A percentile compares a stretch with the other conserved stretches of the same genome.
phyloP scores from a whole-genome alignment of 176 grass and related monocot species.

The Luzula sylvatica region DNA sequence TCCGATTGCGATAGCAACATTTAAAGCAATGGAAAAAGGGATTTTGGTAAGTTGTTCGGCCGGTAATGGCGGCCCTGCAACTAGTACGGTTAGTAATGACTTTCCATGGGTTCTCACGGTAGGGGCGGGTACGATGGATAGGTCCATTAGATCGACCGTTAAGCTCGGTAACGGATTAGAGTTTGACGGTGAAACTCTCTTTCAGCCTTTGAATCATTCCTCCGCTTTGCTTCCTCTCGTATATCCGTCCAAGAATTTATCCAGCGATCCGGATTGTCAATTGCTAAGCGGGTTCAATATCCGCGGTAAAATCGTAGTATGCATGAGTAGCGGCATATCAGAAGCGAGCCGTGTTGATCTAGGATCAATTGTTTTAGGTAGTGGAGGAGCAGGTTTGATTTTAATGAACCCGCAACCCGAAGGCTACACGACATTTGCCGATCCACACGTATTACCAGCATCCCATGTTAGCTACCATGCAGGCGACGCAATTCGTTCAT shows the following conservation, averaged over 20 bases:
- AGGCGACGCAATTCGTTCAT: slow-evolving; percentile 36
- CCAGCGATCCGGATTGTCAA: slow-evolving; percentile 51
- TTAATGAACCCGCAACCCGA: slow-evolving; percentile 35
- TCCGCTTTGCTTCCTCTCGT: slow-evolving; percentile 34
- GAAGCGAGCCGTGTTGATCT: slow-evolving; percentile 31
- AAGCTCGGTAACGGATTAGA: slow-evolving; percentile 55
- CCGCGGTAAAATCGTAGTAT: slow-evolving; percentile 46
- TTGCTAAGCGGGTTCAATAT: slow-evolving; percentile 37
- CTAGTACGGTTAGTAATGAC: slow-evolving; percentile 41
- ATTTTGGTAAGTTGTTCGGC: slow-evolving; percentile 71
- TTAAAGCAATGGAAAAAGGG: slow-evolving; percentile 67
- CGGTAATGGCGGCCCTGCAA: slow-evolving; percentile 42
- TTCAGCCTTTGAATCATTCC: slow-evolving; percentile 35
- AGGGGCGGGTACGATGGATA: slow-evolving; percentile 58
- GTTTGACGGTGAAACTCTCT: slow-evolving; percentile 63
- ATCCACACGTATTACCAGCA: slow-evolving; percentile 46
- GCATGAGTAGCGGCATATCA: slow-evolving; percentile 40
- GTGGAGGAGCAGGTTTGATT: slow-evolving; percentile 47
- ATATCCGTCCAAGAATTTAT: slow-evolving; percentile 31
- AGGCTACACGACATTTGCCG: slow-evolving; percentile 52
- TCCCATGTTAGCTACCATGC: slow-evolving; percentile 43
- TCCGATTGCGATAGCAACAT: slow-evolving; percentile 44
- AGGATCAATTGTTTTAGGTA: slow-evolving; percentile 33
- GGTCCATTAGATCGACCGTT: slow-evolving; percentile 47
- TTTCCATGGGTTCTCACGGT: slow-evolving; percentile 93